Base-by-base conservation (phyloP, 2,329 filamentous ascomycete genomes). In the Phyllosticta citrichinensis region DNA sequence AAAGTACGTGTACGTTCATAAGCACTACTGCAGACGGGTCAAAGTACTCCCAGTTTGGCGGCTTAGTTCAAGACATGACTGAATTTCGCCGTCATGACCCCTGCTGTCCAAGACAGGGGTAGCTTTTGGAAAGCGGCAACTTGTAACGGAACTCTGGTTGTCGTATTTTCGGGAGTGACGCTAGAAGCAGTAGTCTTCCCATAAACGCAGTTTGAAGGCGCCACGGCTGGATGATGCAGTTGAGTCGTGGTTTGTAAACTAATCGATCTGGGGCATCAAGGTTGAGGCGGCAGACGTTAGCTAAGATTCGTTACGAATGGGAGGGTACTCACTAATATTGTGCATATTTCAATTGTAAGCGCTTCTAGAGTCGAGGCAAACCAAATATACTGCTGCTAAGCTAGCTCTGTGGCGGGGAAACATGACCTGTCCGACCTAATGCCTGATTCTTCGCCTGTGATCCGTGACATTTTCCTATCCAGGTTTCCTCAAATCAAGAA, bases 401-500 rank as follows among this genome's bases (percentile, higher is more conserved):
- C 27, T 30, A 5, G 9, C 22, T 30, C 5, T 10, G 27, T 5
- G 27, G 27, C 27, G 27, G 4, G 9, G 27, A 30, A 30, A 10
- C 27, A 30, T 30, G 5, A 6, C 9, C 27, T 30, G 3, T 8
- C 9, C 9, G 27, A 30, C 9, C 27, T 8, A 2, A 6, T 8
- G 9, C 27, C 9, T 30, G 27, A 30, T 30, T 30, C 9, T 47
- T 2, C 6, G 14, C 40, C n/a, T 12, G 14, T 30, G 17, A 17
- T 47, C 17, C 17, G 17, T 8, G 14, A 8, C n/a, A n/a, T n/a
- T 5, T 4, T 3, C 3, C 40, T 47, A 53, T 25, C 19, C 19
- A 17, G 52, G 17, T 19, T 53, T 61, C 51, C 59, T 61, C 55
- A 61, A 61, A 54, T 59, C 61, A 22, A 75, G 65, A 51, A 96